phyloP scores from a whole-genome alignment of 768 basidiomycete species.

The Sistotremastrum suecicum region DNA sequence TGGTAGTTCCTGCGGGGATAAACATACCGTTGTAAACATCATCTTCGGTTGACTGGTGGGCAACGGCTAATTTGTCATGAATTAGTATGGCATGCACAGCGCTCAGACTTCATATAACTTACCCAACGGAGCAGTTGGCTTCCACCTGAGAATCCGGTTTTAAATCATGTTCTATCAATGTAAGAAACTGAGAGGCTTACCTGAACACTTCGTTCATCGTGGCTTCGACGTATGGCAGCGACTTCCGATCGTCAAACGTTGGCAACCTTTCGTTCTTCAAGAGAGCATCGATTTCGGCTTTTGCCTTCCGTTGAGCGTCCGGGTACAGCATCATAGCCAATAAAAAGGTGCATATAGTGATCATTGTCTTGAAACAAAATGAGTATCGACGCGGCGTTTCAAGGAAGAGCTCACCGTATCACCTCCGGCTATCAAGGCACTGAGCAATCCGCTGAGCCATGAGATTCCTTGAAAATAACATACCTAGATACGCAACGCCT shows the following conservation, averaged over 20 bases:
- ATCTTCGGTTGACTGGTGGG: slow-evolving; percentile 2
- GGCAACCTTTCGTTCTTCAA: slow-evolving; percentile 19
- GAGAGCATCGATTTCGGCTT: slow-evolving; percentile 22
- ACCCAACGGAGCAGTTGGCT: slow-evolving; percentile 21
- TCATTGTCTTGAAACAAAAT: too few relatives aligned
- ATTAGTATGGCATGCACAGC: too few relatives aligned
- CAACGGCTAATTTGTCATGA: not conserved
- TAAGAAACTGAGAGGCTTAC: too few relatives aligned
- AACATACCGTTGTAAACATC: slow-evolving; percentile 10
- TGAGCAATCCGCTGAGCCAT: too few relatives aligned
- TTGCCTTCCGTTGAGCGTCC: slow-evolving; percentile 22
- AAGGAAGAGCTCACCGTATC: too few relatives aligned
- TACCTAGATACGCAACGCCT: too few relatives aligned
- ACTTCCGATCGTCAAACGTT: not conserved
- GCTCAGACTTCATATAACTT: not conserved
- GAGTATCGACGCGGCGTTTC: too few relatives aligned
- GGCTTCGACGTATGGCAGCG: slow-evolving; percentile 11
- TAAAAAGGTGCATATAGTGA: slow-evolving; percentile 14
- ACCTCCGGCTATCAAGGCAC: too few relatives aligned
- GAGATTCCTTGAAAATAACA: too few relatives aligned
- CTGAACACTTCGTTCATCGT: too few relatives aligned
- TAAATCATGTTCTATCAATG: too few relatives aligned
- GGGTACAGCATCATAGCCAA: slow-evolving; percentile 24
- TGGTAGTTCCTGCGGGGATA: slow-evolving; percentile 9
- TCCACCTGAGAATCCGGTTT: slow-evolving; percentile 20